Evolutionary conservation across 768 basidiomycete species (phyloP).

Genomic region (Russula lepida): DNA sequence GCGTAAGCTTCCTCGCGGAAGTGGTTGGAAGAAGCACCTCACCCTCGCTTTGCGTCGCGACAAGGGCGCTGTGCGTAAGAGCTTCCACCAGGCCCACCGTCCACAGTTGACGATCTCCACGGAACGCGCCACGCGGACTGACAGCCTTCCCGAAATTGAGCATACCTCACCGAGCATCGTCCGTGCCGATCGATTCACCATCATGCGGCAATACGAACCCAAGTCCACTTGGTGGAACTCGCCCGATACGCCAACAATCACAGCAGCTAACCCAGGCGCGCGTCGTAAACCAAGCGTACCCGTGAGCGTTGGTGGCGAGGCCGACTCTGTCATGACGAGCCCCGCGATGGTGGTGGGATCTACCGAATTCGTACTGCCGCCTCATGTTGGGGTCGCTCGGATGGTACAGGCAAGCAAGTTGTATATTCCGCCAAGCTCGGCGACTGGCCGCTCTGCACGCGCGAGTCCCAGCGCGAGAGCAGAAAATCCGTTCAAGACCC

Average conservation of each 20-base stretch:
- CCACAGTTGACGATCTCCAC: constrained; percentile 37
- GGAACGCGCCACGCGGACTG: constrained; percentile 29
- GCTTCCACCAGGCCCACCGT: constrained; percentile 12
- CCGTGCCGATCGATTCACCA: not conserved
- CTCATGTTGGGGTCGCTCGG: constrained; percentile 9
- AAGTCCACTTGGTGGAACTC: constrained; percentile 30
- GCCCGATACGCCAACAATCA: constrained; percentile 21
- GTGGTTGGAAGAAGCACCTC: constrained; percentile 16
- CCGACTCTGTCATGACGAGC: constrained; percentile 25
- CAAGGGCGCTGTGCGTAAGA: constrained; percentile 17
- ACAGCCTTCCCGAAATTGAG: constrained; percentile 28
- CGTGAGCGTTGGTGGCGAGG: constrained; percentile 27
- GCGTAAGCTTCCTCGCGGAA: constrained; percentile 22
- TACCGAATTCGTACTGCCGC: constrained; percentile 14
- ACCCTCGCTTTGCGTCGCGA: constrained; percentile 22
- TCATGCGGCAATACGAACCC: constrained; percentile 17
- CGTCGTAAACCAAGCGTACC: constrained; percentile 33
- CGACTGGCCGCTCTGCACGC: constrained; percentile 29
- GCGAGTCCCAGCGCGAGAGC: constrained; percentile 31
- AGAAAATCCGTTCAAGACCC: constrained; percentile 62
- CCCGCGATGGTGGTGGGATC: constrained; percentile 24
- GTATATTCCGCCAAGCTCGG: constrained; percentile 28
- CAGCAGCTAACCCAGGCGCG: constrained; percentile 9
- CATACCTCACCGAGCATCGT: constrained; percentile 21
- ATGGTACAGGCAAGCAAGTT: not conserved